Percentiles rank a stretch among this genome's conserved stretches.
These are phyloP conservation scores for Darksidea phi DNA, from an alignment of 495 filamentous ascomycete genomes.

Conservation along the genomic window DNA sequence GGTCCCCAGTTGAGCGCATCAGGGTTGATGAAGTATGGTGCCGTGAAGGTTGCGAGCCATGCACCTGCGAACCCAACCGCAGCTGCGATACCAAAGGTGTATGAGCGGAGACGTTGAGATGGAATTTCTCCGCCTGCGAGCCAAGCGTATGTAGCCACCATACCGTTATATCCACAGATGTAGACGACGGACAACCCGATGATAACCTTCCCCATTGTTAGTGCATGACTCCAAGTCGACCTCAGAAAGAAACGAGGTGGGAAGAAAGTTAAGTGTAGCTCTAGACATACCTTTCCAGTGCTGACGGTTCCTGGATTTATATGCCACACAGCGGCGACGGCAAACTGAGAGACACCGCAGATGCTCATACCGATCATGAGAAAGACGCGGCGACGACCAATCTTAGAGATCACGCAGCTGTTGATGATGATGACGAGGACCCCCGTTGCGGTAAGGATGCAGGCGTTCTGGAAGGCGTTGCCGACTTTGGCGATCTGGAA, in stretches of 20 bases:
- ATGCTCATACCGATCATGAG: constrained; percentile 52
- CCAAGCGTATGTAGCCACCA: constrained; percentile 61
- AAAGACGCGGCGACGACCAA: constrained; percentile 56
- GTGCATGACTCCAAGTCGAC: too few relatives aligned
- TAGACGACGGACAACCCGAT: constrained; percentile 57
- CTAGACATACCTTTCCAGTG: constrained; percentile 38
- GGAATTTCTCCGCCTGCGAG: constrained; percentile 61
- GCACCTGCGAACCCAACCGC: constrained; percentile 55
- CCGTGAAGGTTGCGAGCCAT: constrained; percentile 59
- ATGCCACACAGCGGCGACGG: constrained; percentile 57
- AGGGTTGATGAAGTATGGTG: constrained; percentile 63
- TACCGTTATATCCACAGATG: constrained; percentile 56
- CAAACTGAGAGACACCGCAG: constrained; percentile 56
- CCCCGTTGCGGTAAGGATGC: constrained; percentile 56
- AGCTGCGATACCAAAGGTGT: constrained; percentile 58
- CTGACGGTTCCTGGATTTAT: constrained; percentile 46
- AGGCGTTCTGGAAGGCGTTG: constrained; percentile 59
- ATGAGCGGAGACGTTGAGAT: constrained; percentile 53
- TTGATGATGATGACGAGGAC: constrained; percentile 59
- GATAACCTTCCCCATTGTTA: constrained; percentile 48
- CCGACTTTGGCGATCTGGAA: constrained; percentile 62
- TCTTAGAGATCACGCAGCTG: constrained; percentile 52
- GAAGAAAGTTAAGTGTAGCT: not conserved
- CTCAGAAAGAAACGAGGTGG: not conserved
- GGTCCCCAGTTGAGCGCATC: constrained; percentile 56